Base-by-base conservation (phyloP, 352 stramenopile genomes). In the Globisporangium acanthophoron region DNA sequence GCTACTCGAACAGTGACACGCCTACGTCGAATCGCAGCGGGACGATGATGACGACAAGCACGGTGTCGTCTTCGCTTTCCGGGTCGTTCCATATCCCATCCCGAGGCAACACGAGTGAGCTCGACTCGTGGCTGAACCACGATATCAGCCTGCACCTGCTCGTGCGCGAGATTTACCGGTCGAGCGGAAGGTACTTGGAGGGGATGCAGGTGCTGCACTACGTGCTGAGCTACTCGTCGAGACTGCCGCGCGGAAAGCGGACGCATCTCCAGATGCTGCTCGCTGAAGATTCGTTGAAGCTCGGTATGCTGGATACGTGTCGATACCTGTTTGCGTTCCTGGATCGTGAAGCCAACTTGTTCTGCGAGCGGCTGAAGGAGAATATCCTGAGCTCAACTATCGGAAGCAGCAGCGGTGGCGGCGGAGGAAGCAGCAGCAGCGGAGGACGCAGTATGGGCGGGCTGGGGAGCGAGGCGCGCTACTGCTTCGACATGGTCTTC, bases 141-240 rank as follows among this genome's bases (percentile, higher is more conserved):
- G 81, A 93, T 33, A 85, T 95, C 49, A 83, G 70, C n/a, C 56
- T 95, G n/a, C 85, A 95, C 52, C 60, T 95, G 35, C 66, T 90
- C 29, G 61, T 95, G 9, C 81, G 83, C 3, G 83, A 95, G 16
- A 61, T 93, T 5, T 95, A 93, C 56, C 78, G 75, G 18, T 80
- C 81, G 5, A 92, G 80, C 54, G 85, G 85, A 1, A 78, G 85
- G n/a, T 88, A 75, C 11, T 64, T 92, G 29, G 84, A 95, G 66
- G 83, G 74, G 0, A 85, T 92, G 69, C 77, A 76, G 15, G 81
- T 95, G 0, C 58, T 95, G 3, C 80, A 95, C 31, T 80, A 93
- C 52, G 53, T 92, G 27, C 63, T 95, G 33, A 82, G 78, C 53
- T 93, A 94, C 56, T 88, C 76, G 35, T 52, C 70, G 8, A 73